phyloP scores from a whole-genome alignment of 805 yeast genomes.

The Candida chauliodis region DNA sequence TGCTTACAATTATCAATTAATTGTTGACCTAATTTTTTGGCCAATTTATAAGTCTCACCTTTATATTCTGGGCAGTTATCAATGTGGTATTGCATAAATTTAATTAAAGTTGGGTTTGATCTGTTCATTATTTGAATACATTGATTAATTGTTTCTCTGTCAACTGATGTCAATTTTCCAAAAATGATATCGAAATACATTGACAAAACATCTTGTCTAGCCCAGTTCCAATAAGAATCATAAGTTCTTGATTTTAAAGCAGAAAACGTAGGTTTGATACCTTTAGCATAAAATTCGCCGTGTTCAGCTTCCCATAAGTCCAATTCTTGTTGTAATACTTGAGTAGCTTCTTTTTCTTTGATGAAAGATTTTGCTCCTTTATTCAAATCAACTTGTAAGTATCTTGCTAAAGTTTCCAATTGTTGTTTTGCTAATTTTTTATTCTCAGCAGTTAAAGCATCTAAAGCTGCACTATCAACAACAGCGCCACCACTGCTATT shows the following conservation, averaged over 20 bases:
- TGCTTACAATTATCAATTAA: slow-evolving; percentile 94
- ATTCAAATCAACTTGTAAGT: slow-evolving; percentile 87
- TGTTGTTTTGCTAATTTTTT: slow-evolving; percentile 69
- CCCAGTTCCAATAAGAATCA: slow-evolving; percentile 99
- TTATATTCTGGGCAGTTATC: slow-evolving; percentile 77
- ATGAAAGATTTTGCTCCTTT: slow-evolving; percentile 84
- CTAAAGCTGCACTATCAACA: slow-evolving; percentile 94
- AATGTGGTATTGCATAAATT: slow-evolving; percentile 91
- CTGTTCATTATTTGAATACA: slow-evolving; percentile 98
- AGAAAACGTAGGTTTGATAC: slow-evolving; percentile 87
- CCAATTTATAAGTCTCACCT: slow-evolving; percentile 91
- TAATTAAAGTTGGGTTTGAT: slow-evolving; percentile 87
- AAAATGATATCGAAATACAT: slow-evolving; percentile 95
- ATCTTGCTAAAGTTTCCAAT: slow-evolving; percentile 89
- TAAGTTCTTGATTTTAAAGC: slow-evolving; percentile 91
- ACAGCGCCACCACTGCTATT: slow-evolving; percentile 78
- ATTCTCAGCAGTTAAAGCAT: slow-evolving; percentile 69
- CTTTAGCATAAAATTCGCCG: slow-evolving; percentile 92
- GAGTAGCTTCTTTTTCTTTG: slow-evolving; percentile 80
- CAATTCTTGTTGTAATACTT: slow-evolving; percentile 79
- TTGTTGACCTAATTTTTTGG: slow-evolving; percentile 86
- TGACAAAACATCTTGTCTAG: slow-evolving; percentile 91
- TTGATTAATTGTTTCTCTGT: slow-evolving; percentile 92
- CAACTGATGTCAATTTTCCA: slow-evolving; percentile 86
- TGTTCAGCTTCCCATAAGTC: slow-evolving; percentile 81